Conservation (phyloP, 352 stramenopile species). For the Globisporangium irregulare region DNA sequence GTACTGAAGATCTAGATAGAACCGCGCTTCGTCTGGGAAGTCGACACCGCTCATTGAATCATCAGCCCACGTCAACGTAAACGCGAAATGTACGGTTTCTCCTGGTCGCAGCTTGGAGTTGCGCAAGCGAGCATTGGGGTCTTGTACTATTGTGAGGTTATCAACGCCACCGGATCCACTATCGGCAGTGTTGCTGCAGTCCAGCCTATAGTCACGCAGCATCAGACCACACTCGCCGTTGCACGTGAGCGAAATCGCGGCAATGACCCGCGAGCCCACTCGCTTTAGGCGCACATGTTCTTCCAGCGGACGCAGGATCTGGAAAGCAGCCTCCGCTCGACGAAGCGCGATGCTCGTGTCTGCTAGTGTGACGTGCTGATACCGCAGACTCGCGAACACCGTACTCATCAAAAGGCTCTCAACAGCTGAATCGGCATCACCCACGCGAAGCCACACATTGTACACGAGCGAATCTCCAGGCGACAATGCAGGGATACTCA, state of each 20-base stretch:
- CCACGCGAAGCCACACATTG: constrained; percentile 21
- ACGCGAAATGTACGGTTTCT: constrained; percentile 37
- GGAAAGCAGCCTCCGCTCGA: constrained; percentile 28
- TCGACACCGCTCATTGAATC: neutral
- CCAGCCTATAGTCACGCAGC: constrained; percentile 34
- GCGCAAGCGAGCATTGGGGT: constrained; percentile 37
- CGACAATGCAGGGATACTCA: constrained; percentile 23
- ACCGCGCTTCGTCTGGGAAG: constrained; percentile 1
- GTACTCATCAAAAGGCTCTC: constrained; percentile 6
- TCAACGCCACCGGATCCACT: neutral
- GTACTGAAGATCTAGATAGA: constrained; percentile 16
- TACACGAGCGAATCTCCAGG: constrained; percentile 22
- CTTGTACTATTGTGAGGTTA: constrained; percentile 21
- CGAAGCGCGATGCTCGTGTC: constrained; percentile 25
- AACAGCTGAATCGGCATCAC: constrained; percentile 11
- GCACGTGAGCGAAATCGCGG: constrained; percentile 36
- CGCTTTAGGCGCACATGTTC: constrained; percentile 39
- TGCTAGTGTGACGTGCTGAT: constrained; percentile 20
- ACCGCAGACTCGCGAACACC: constrained; percentile 26
- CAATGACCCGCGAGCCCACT: constrained; percentile 27
- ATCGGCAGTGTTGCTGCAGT: neutral
- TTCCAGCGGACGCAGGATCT: constrained; percentile 29
- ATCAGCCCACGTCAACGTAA: constrained; percentile 26
- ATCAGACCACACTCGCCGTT: constrained; percentile 27
- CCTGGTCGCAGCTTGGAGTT: constrained; percentile 26